These are phyloP conservation scores for Chlamydomonas sphaeroides DNA, from an alignment of 139 green algal species.

Conservation along the genomic window DNA sequence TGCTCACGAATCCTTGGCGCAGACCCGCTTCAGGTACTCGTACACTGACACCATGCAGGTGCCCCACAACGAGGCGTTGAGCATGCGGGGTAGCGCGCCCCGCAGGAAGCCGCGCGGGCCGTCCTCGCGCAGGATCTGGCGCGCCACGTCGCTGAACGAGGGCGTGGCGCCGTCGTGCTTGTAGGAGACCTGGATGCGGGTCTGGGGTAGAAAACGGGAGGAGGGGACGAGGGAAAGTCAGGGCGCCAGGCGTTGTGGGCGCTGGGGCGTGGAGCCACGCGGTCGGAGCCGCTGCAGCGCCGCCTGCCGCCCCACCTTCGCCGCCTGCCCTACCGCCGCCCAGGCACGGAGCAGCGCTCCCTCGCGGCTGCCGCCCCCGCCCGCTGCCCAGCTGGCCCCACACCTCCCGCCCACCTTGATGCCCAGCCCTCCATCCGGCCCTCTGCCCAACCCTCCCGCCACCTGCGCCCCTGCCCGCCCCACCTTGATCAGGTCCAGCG, in stretches of 20 bases:
- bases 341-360: no score
- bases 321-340: no score
- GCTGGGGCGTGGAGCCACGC: no score
- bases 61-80: slow-evolving; percentile 84
- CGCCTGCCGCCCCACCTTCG: no score
- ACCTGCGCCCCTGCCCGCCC: neutral
- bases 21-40: slow-evolving; percentile 82
- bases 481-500: slow-evolving; percentile 89
- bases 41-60: slow-evolving; percentile 86
- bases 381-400: no score
- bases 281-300: no score
- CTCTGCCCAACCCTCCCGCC: neutral
- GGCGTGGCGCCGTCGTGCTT: slow-evolving; percentile 36
- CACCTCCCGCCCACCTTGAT: no score
- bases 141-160: slow-evolving; percentile 47
- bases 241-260: no score
- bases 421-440: no score
- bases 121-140: slow-evolving; percentile 73
- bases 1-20: slow-evolving; percentile 41
- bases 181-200: slow-evolving; percentile 76
- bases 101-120: slow-evolving; percentile 75
- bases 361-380: no score
- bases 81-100: slow-evolving; percentile 81
- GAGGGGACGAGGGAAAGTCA: neutral
- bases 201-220: slow-evolving; percentile 15